A percentile compares a stretch with the other conserved stretches of the same genome.
These are phyloP conservation scores for Candida sonorensis DNA, from an alignment of 805 yeast species.

Conservation along the genomic window DNA sequence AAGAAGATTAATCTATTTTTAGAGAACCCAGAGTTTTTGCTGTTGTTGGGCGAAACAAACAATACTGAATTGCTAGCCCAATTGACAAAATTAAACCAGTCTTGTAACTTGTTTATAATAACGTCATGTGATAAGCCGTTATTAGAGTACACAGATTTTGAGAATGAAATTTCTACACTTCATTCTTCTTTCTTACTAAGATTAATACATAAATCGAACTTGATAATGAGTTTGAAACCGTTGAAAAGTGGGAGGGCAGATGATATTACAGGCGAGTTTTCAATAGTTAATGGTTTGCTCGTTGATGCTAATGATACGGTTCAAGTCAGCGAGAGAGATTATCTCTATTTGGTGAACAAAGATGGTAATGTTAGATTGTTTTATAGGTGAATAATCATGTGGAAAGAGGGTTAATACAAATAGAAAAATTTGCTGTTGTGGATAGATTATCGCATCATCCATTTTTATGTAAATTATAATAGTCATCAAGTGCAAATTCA, in stretches of 20 bases:
- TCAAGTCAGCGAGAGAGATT: constrained; percentile 50
- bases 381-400: no score
- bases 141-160: constrained; percentile 12
- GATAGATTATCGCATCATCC: no score
- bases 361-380: constrained; percentile 43
- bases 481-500: constrained; percentile 81
- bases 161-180: constrained; percentile 23
- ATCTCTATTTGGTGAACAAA: constrained; percentile 50
- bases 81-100: constrained; percentile 12
- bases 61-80: constrained; percentile 11
- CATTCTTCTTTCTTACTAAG: constrained; percentile 41
- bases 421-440: no score
- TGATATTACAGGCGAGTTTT: constrained; percentile 71
- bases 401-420: no score
- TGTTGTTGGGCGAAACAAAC: constrained; percentile 11
- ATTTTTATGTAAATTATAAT: constrained; percentile 36
- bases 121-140: constrained; percentile 15
- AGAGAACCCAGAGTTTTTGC: constrained; percentile 24
- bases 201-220: constrained; percentile 42
- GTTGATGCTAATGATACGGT: constrained; percentile 8
- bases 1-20: constrained; percentile 16
- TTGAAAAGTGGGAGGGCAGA: constrained; percentile 74
- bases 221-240: constrained; percentile 56
- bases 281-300: constrained; percentile 50
- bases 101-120: constrained; percentile 19